Evolutionary conservation across 768 basidiomycete genomes (phyloP).

Genomic region (Stropharia rugosoannulata): DNA sequence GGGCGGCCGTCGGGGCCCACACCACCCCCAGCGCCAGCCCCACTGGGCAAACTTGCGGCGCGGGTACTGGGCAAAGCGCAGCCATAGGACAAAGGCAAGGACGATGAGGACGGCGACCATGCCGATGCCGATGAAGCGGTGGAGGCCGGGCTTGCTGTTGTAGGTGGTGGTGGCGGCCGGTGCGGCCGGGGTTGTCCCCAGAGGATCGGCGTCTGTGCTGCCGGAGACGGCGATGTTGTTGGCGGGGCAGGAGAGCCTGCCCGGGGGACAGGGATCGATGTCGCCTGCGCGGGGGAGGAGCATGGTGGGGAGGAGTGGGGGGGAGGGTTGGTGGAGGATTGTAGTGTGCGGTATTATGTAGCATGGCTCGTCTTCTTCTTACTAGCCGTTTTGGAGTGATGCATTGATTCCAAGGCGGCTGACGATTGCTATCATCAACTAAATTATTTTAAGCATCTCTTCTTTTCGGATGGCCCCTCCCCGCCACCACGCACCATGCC

Average conservation of each 20-base stretch:
- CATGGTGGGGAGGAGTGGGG: slow-evolving; percentile 23
- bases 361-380: slow-evolving; percentile 14
- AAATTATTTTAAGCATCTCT: slow-evolving; percentile 21
- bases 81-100: slow-evolving; percentile 36
- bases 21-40: slow-evolving; percentile 7
- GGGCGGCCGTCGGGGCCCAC: not conserved
- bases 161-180: slow-evolving; percentile 5
- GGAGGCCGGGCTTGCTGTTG: slow-evolving; percentile 28
- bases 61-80: slow-evolving; percentile 32
- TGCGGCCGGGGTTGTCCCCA: slow-evolving; percentile 4
- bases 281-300: slow-evolving; percentile 26
- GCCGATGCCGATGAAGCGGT: slow-evolving; percentile 44
- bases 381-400: slow-evolving; percentile 25
- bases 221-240: slow-evolving; percentile 16
- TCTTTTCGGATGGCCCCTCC: slow-evolving; percentile 30
- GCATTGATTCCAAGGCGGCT: slow-evolving; percentile 23
- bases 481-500: slow-evolving; percentile 14
- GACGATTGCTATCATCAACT: slow-evolving; percentile 28
- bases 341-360: slow-evolving; percentile 18
- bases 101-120: slow-evolving; percentile 37
- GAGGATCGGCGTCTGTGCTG: slow-evolving; percentile 4
- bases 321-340: slow-evolving; percentile 2
- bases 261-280: slow-evolving; percentile 21
- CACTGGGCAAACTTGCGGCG: slow-evolving; percentile 22
- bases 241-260: slow-evolving; percentile 17